A percentile compares a stretch with the other conserved stretches of the same genome.
Evolutionary conservation across 805 yeast species (phyloP).

Genomic region (Wickerhamiella bombiphila): DNA sequence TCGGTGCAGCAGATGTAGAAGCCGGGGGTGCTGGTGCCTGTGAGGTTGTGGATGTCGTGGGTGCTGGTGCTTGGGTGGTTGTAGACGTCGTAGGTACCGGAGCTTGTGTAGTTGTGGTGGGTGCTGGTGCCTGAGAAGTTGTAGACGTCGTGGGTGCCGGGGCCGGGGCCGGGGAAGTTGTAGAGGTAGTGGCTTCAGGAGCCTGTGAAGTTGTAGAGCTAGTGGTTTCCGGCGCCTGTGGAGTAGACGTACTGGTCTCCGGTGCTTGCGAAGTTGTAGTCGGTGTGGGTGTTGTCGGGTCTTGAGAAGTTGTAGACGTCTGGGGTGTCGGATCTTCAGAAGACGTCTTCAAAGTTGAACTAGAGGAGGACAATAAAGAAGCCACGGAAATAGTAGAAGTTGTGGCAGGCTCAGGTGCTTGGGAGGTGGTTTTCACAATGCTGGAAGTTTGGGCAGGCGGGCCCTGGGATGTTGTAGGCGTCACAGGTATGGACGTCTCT

Average conservation of each 20-base stretch:
- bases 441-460: too few species aligned
- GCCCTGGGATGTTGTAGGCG: too few species aligned
- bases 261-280: too few species aligned
- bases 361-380: too few species aligned
- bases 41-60: slow-evolving; percentile 17
- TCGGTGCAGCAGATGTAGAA: slow-evolving; percentile 17
- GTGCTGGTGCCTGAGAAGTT: slow-evolving; percentile 4
- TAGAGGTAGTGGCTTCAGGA: slow-evolving; percentile 13
- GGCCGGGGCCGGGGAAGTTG: slow-evolving; percentile 12
- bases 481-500: too few species aligned
- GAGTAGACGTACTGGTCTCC: neutral
- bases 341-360: too few species aligned
- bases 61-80: slow-evolving; percentile 15
- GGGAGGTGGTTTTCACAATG: too few species aligned
- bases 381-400: too few species aligned
- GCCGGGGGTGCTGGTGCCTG: slow-evolving; percentile 14
- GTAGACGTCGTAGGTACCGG: slow-evolving; percentile 16
- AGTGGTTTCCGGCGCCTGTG: slow-evolving; percentile 13
- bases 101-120: slow-evolving; percentile 15
- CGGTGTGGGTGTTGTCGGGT: too few species aligned
- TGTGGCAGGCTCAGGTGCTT: too few species aligned
- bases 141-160: slow-evolving; percentile 11
- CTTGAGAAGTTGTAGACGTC: too few species aligned
- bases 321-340: too few species aligned
- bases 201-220: slow-evolving; percentile 10